phyloP scores from a whole-genome alignment of 768 basidiomycete genomes.

The Auriscalpium orientale region DNA sequence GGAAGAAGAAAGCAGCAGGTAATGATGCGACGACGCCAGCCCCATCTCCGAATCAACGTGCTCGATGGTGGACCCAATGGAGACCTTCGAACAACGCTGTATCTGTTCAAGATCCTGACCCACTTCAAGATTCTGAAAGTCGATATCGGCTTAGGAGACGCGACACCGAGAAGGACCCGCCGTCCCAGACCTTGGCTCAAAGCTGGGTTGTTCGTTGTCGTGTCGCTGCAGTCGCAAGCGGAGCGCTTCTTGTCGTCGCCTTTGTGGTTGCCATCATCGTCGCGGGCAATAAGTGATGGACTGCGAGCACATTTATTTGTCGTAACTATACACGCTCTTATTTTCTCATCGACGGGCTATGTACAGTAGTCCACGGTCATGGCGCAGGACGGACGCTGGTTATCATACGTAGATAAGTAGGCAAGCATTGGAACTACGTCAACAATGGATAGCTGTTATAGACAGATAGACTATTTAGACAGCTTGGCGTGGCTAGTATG shows the following conservation, averaged over 20 bases:
- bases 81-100: background rate
- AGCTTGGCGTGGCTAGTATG: too few relatives aligned
- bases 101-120: background rate
- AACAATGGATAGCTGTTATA: too few relatives aligned
- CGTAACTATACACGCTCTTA: background rate
- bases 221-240: slow-evolving; percentile 56
- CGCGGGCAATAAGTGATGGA: background rate
- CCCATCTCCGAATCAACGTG: background rate
- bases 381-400: background rate
- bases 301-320: background rate
- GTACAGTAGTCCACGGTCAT: background rate
- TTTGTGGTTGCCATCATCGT: slow-evolving; percentile 46
- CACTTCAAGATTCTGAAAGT: slow-evolving; percentile 1
- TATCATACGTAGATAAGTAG: background rate
- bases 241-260: slow-evolving; percentile 37
- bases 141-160: slow-evolving; percentile 31
- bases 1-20: slow-evolving; percentile 20
- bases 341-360: too few relatives aligned
- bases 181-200: slow-evolving; percentile 19
- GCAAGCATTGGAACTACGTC: too few relatives aligned
- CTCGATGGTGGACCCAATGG: background rate
- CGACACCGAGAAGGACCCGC: slow-evolving; percentile 12
- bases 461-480: too few relatives aligned
- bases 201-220: slow-evolving; percentile 40
- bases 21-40: slow-evolving; percentile 17